Percentiles rank a stretch among this genome's conserved stretches.
Conservation (phyloP, 345 rosid genomes). For the Salix brachista region DNA sequence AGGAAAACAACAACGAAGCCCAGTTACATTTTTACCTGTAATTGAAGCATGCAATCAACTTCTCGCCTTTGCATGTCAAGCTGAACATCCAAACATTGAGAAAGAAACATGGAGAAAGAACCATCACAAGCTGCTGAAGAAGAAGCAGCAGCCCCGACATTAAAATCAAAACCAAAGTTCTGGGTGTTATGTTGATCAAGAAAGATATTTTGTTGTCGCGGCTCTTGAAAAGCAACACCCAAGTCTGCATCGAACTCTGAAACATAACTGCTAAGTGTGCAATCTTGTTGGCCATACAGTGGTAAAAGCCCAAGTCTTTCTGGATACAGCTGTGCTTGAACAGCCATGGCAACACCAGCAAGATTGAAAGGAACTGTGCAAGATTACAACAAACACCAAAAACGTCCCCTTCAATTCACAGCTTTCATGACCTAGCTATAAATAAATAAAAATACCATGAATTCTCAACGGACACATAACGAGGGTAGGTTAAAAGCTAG, state of each 20-base stretch:
- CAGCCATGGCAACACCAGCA: constrained; percentile 26
- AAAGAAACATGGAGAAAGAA: constrained; percentile 16
- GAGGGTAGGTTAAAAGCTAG: constrained; percentile 22
- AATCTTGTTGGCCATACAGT: constrained; percentile 33
- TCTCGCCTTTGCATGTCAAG: constrained; percentile 41
- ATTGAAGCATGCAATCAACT: constrained; percentile 30
- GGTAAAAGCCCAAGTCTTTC: constrained; percentile 25
- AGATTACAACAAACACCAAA: neutral
- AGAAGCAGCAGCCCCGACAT: neutral
- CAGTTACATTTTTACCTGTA: constrained; percentile 21
- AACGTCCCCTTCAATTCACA: constrained; percentile 17
- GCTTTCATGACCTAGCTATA: constrained; percentile 4
- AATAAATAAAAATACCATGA: neutral
- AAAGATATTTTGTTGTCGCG: constrained; percentile 9
- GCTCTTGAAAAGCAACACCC: constrained; percentile 19
- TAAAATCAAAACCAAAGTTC: constrained; percentile 3
- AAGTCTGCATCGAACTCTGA: constrained; percentile 14
- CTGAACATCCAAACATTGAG: constrained; percentile 27
- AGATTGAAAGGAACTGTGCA: neutral
- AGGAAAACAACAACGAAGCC: neutral
- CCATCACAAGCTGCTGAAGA: constrained; percentile 14
- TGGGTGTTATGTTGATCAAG: neutral
- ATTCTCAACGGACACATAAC: neutral
- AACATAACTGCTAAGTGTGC: constrained; percentile 19
- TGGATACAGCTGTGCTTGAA: constrained; percentile 34